Evolutionary conservation across 352 stramenopile genomes (phyloP).

Genomic region (Plasmopara viticola): DNA sequence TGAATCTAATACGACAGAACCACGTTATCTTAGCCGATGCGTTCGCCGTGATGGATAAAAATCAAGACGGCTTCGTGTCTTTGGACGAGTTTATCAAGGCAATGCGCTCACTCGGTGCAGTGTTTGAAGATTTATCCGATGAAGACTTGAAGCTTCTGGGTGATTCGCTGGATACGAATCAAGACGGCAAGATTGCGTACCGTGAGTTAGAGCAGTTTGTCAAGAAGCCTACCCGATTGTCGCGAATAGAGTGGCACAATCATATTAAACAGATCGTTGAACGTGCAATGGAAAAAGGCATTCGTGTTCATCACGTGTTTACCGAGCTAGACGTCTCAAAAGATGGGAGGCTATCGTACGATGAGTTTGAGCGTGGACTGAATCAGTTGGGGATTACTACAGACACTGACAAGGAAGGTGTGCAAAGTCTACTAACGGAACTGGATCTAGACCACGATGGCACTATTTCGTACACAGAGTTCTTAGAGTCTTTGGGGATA

Average conservation of each 20-base stretch:
- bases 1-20: slow-evolving; percentile 26
- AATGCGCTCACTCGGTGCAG: slow-evolving; percentile 35
- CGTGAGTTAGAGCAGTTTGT: slow-evolving; percentile 40
- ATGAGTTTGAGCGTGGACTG: slow-evolving; percentile 49
- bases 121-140: slow-evolving; percentile 40
- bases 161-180: slow-evolving; percentile 35
- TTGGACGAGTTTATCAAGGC: slow-evolving; percentile 40
- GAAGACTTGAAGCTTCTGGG: slow-evolving; percentile 30
- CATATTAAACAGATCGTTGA: slow-evolving; percentile 49
- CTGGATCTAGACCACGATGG: slow-evolving; percentile 61
- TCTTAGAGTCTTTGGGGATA: slow-evolving; percentile 54
- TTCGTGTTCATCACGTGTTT: slow-evolving; percentile 61
- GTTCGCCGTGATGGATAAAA: slow-evolving; percentile 39
- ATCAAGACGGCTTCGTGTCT: slow-evolving; percentile 42
- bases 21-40: slow-evolving; percentile 26
- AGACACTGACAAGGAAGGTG: slow-evolving; percentile 23
- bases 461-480: slow-evolving; percentile 73
- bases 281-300: slow-evolving; percentile 48
- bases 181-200: slow-evolving; percentile 41
- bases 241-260: slow-evolving; percentile 26
- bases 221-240: slow-evolving; percentile 14
- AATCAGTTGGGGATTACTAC: slow-evolving; percentile 42
- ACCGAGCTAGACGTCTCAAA: slow-evolving; percentile 48
- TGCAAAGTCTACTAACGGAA: slow-evolving; percentile 38
- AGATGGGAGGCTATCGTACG: slow-evolving; percentile 50